Base-by-base conservation (phyloP, 345 rosid species). In the Moricandia moricandioides region DNA sequence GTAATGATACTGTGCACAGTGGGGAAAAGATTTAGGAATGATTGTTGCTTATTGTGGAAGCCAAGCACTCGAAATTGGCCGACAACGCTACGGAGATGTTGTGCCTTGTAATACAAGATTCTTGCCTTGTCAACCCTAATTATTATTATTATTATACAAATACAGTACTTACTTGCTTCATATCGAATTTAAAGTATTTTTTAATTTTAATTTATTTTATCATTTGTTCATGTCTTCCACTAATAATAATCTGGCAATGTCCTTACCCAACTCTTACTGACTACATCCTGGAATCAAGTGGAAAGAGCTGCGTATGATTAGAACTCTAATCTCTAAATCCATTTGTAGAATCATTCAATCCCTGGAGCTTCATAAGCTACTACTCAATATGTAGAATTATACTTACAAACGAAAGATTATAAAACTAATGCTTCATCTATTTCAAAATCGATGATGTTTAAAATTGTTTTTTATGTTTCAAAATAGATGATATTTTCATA, bases 31-130 rank as follows among this genome's bases (percentile, higher is more conserved):
- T 72, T 72, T 67, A 2, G 78, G 70, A 56, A 78, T 78, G 3
- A 78, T 78, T 54, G 26, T 30, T 78, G 78, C 82, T 62, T 78
- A 67, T 68, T 68, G 74, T 78, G 74, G 66, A 78, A 73, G 68
- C 52, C 78, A 78, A 73, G 82, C 62, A 72, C 73, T 68, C 62
- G 29, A 71, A 34, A 26, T 49, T 27, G 56, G 54, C 64, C 74
- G n/a, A 37, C 77, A 49, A 52, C 52, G 17, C 29, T 65, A 31
- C 45, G 21, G 69, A 67, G 17, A 40, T 67, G 65, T 62, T 67
- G 65, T 62, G 65, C 17, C 78, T 78, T 78, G 73, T 72, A 72
- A 60, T 61, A 72, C 74, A 78, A 78, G 59, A 60, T 12, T 67
- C 69, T 0, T 78, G 14, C 47, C 2, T 17, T 71, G 67, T 71